Base-by-base conservation (phyloP, 2,329 filamentous ascomycete genomes). In the Chrysosporium keratinophilum region DNA sequence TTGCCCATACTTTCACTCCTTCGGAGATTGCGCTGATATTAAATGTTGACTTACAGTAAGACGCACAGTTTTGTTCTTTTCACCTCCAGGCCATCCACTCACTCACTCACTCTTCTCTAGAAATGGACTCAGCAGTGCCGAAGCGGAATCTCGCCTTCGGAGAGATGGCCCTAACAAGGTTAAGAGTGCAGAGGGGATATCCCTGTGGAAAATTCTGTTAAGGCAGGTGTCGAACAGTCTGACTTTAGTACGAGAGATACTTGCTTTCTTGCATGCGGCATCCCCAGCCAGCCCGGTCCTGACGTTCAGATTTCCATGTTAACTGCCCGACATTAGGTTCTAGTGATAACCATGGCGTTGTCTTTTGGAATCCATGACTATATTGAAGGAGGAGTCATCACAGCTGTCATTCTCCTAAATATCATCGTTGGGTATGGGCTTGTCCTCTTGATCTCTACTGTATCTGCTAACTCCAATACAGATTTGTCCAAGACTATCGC, bases 191-290 rank as follows among this genome's bases (percentile, higher is more conserved):
- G 81, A 83, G 71, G 81, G 82, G 69, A 71, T 84, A 72, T 87
- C 84, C 69, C 64, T 84, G 70, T 86, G 83, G 80, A 80, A 84
- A 72, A 85, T 88, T 73, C 78, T 88, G 72, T 70, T 88, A 71
- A 84, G 83, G 65, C 84, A 88, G 74, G 78, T 87, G 62, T 85
- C 84, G 60, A 88, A 88, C 73, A 85, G 83, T 72, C 74, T 88
- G 70, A 88, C 84, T 59, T 76, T 85, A 66, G 82, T 76, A 69
- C 62, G 71, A 64, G 40, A 42, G 54, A 47, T 50, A 47, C 37
- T 57, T 54, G 28, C 15, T 48, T 37, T 48, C 28, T 51, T 39
- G 50, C 47, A 45, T 54, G 42, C 44, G 44, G 59, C 54, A 55
- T 61, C 35, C 50, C 58, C 34, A 53, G 45, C 54, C 55, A 50